Conservation (phyloP, 257 asterid species). For the Capsicum chinense region DNA sequence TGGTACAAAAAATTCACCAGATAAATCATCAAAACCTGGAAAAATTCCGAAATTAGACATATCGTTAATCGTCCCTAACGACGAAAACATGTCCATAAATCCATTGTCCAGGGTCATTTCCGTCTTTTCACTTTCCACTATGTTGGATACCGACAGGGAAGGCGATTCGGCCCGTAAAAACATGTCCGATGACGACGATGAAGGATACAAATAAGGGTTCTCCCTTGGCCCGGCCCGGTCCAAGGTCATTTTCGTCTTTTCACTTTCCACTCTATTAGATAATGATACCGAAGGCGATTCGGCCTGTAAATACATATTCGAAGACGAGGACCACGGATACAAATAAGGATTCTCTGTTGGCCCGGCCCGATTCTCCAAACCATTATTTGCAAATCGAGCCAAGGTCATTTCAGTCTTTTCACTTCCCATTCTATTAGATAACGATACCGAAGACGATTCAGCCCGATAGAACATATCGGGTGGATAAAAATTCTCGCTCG, state of each 20-base stretch:
- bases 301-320: constrained; percentile 28
- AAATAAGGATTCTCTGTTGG: constrained; percentile 30
- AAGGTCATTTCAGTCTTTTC: constrained; percentile 54
- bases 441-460: constrained; percentile 66
- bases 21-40: constrained; percentile 64
- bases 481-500: constrained; percentile 29
- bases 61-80: constrained; percentile 38
- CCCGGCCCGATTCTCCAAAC: neutral
- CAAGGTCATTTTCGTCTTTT: constrained; percentile 53
- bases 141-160: neutral
- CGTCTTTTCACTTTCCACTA: constrained; percentile 42
- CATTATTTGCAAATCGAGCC: constrained; percentile 36
- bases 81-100: constrained; percentile 47
- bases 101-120: constrained; percentile 53
- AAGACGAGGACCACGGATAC: no score
- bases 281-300: constrained; percentile 68
- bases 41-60: constrained; percentile 56
- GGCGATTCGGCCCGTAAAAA: no score
- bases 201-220: no score
- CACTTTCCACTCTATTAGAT: constrained; percentile 37
- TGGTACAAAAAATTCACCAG: constrained; percentile 44
- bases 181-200: no score
- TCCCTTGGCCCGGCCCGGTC: constrained; percentile 9
- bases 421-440: constrained; percentile 34
- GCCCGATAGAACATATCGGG: constrained; percentile 23